phyloP scores from a whole-genome alignment of 129 eudicot genomes.

The Tanacetum coccineum region DNA sequence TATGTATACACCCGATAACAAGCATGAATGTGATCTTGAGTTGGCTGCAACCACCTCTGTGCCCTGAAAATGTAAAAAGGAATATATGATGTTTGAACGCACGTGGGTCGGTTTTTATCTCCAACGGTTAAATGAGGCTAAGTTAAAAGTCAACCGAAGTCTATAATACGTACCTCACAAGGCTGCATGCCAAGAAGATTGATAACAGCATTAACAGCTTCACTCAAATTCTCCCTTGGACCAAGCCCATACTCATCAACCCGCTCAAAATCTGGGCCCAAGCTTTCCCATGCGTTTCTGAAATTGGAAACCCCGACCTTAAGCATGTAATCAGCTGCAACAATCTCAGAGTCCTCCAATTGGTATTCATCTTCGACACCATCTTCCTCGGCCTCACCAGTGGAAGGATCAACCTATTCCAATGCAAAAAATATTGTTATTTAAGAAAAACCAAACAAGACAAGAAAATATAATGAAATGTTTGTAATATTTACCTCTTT shows the following conservation, averaged over 20 bases:
- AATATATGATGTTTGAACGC: not conserved
- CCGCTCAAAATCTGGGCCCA: slow-evolving; percentile 74
- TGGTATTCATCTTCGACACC: slow-evolving; percentile 97
- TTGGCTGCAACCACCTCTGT: slow-evolving; percentile 75
- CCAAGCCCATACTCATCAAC: slow-evolving; percentile 96
- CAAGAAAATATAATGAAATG: not conserved
- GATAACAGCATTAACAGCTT: slow-evolving; percentile 81
- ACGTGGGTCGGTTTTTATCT: too few species aligned
- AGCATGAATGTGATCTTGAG: slow-evolving; percentile 87
- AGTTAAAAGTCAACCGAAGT: too few species aligned
- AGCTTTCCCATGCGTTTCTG: slow-evolving; percentile 92
- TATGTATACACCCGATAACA: slow-evolving; percentile 76
- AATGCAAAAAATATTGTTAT: not conserved
- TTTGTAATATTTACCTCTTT: slow-evolving; percentile 58
- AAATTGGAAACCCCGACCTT: slow-evolving; percentile 94
- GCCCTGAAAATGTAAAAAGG: slow-evolving; percentile 47
- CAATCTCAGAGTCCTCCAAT: slow-evolving; percentile 87
- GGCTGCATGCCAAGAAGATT: slow-evolving; percentile 97
- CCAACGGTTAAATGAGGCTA: too few species aligned
- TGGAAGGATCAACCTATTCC: slow-evolving; percentile 80
- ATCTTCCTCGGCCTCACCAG: slow-evolving; percentile 96
- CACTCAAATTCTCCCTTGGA: slow-evolving; percentile 82
- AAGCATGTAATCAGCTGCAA: slow-evolving; percentile 85
- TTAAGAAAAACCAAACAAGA: not conserved
- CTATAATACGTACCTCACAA: slow-evolving; percentile 59